phyloP scores from a whole-genome alignment of 306 rosid genomes.

The Prunus mongolica region DNA sequence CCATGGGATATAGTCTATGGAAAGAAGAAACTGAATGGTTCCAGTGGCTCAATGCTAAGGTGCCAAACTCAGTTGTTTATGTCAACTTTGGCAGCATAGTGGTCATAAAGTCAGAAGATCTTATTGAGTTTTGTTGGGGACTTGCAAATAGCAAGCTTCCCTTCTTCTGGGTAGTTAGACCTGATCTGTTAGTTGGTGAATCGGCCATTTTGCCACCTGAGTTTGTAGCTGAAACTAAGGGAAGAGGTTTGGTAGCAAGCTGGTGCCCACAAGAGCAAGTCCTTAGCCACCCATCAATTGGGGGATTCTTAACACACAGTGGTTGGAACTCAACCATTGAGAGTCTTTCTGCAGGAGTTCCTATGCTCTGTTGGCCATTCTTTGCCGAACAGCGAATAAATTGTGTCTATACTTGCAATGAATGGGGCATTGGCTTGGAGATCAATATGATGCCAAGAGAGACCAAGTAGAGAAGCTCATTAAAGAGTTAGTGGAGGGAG shows the following conservation, averaged over 20 bases:
- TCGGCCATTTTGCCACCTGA: neutral
- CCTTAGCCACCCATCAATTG: too few relatives aligned
- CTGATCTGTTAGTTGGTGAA: neutral
- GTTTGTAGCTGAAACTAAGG: neutral
- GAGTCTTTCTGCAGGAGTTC: conserved; percentile 13
- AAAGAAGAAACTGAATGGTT: conserved; percentile 14
- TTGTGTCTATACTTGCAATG: neutral
- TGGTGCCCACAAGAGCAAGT: too few relatives aligned
- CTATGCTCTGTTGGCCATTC: conserved; percentile 12
- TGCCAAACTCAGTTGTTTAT: neutral
- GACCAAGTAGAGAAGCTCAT: conserved; percentile 6
- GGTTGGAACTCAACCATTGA: conserved; percentile 5
- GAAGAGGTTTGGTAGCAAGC: neutral
- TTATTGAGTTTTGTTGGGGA: conserved; percentile 6
- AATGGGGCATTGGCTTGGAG: conserved; percentile 12
- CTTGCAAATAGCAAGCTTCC: conserved; percentile 3
- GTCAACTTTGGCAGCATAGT: neutral
- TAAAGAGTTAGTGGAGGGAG: conserved; percentile 8
- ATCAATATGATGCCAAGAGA: neutral
- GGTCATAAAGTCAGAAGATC: neutral
- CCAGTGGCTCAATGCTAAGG: neutral
- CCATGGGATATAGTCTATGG: neutral
- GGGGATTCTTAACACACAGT: too few relatives aligned
- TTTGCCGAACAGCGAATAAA: neutral
- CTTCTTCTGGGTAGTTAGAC: conserved; percentile 7